These are phyloP conservation scores for Didymella exigua DNA, from an alignment of 2,329 filamentous ascomycete species.

Conservation along the genomic window DNA sequence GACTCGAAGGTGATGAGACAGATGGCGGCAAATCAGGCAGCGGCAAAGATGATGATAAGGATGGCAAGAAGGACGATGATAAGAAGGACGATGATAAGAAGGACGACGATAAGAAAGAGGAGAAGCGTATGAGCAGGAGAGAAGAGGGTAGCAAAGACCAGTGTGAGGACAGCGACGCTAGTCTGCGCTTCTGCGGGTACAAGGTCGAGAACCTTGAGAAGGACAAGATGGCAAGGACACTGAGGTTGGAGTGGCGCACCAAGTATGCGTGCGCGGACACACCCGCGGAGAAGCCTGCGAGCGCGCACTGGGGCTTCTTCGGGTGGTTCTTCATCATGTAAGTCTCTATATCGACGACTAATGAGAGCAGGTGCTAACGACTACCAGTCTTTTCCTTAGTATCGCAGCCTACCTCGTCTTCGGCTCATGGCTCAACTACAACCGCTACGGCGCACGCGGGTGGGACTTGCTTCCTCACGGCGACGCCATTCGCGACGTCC, in stretches of 20 bases:
- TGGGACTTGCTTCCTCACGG: slow-evolving; percentile 95
- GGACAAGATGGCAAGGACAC: slow-evolving; percentile 61
- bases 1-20: slow-evolving; percentile 69
- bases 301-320: slow-evolving; percentile 87
- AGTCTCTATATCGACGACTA: slow-evolving; percentile 44
- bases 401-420: slow-evolving; percentile 94
- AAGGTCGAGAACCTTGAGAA: slow-evolving; percentile 58
- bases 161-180: slow-evolving; percentile 48
- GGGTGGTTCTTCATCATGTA: slow-evolving; percentile 96
- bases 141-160: slow-evolving; percentile 46
- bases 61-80: slow-evolving; percentile 40
- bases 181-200: slow-evolving; percentile 79
- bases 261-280: slow-evolving; percentile 74
- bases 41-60: slow-evolving; percentile 23
- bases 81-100: slow-evolving; percentile 31
- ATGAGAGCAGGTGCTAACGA: slow-evolving; percentile 13
- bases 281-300: slow-evolving; percentile 52
- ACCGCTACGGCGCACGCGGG: slow-evolving; percentile 89
- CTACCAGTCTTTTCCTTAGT: slow-evolving; percentile 75
- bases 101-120: slow-evolving; percentile 33
- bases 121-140: slow-evolving; percentile 24
- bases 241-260: slow-evolving; percentile 84
- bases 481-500: slow-evolving; percentile 88
- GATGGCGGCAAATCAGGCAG: slow-evolving; percentile 18
- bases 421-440: slow-evolving; percentile 98